Evolutionary conservation across 495 filamentous ascomycete species (phyloP), one percentile per base, ranked within the genome.

Genomic region (Pseudomonodictys pantanalensis): DNA sequence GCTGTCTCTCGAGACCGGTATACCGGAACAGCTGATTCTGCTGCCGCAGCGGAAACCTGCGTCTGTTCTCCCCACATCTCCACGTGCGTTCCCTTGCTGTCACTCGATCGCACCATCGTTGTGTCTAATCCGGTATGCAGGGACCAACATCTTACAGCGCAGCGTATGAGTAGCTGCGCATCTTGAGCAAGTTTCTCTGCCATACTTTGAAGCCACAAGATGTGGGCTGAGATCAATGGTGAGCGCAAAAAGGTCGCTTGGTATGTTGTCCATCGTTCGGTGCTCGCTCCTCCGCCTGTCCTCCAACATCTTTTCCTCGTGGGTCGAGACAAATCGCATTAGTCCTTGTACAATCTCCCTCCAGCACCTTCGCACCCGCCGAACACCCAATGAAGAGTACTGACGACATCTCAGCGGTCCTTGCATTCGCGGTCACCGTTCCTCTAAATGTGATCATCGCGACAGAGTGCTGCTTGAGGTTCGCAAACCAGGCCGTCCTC

Each of bases 401-500:
- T 60, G 17, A 62, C 48, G 9, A 9, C 7, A 18, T 77, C 75
- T 54, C 68, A 93, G 89, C 69, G 85, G 86, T 76, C 86, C 88
- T 68, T 95, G 90, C 65, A 89, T 92, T 63, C 86, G 88, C 51
- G 90, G 90, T 49, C 90, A 95, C 72, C 85, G 90, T 64, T 91
- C 90, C 22, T 89, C 89, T 62, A 89, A 86, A 79, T 95, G 90
- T 67, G 83, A 80, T 29, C 89, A 95, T 75, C 83, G 78, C 50
- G 81, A 85, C 55, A 81, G 89, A 61, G 72, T 90, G 18, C 85
- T 95, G 82, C 73, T 90, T 55, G 86, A 86, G 45, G 89, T 92
- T 9, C 84, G 86, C 49, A 91, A 90, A 67, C 88, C 90, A 1
- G 90, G 90, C 8, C 80, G 90, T 44, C 90, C 90, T 17, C 74